Percentiles rank a stretch among this genome's conserved stretches.
Conservation (phyloP, 352 stramenopile species). For the Globisporangium splendens region DNA sequence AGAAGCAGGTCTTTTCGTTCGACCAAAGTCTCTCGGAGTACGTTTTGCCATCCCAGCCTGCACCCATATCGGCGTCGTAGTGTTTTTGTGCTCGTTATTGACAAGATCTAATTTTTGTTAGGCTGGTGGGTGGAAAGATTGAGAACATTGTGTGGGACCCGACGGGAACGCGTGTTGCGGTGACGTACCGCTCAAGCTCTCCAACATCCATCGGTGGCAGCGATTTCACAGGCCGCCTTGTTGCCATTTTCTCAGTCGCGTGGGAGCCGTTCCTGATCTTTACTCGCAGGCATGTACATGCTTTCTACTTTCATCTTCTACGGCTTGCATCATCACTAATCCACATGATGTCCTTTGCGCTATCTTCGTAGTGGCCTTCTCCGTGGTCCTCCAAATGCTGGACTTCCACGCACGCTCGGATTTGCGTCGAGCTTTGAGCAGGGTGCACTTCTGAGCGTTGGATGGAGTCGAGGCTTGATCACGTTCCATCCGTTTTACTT, state of each 20-base stretch:
- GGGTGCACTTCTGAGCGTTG: conserved; percentile 62
- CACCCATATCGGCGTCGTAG: not conserved
- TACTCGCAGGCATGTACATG: conserved; percentile 48
- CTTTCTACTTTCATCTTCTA: not conserved
- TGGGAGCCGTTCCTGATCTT: conserved; percentile 80
- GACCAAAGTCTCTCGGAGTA: conserved; percentile 62
- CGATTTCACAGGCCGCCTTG: conserved; percentile 40
- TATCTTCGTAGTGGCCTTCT: conserved; percentile 33
- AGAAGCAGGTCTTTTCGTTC: conserved; percentile 56
- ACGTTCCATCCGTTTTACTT: conserved; percentile 83
- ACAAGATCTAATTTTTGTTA: conserved; percentile 13
- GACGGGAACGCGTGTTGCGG: conserved; percentile 56
- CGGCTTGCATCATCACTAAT: too few species aligned
- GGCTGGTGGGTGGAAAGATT: conserved; percentile 57
- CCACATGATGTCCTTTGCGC: not conserved
- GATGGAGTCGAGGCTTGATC: conserved; percentile 74
- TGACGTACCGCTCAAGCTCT: conserved; percentile 41
- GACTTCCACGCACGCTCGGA: conserved; percentile 46
- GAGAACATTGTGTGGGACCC: conserved; percentile 68
- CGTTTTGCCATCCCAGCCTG: not conserved
- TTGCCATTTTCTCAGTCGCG: conserved; percentile 66
- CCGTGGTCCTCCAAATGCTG: conserved; percentile 53
- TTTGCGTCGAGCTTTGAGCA: conserved; percentile 73
- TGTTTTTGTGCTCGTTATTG: not conserved
- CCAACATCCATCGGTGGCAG: conserved; percentile 13